Percentiles rank a stretch among this genome's conserved stretches.
Conservation (phyloP, 768 basidiomycete species). For the Russula emetica region DNA sequence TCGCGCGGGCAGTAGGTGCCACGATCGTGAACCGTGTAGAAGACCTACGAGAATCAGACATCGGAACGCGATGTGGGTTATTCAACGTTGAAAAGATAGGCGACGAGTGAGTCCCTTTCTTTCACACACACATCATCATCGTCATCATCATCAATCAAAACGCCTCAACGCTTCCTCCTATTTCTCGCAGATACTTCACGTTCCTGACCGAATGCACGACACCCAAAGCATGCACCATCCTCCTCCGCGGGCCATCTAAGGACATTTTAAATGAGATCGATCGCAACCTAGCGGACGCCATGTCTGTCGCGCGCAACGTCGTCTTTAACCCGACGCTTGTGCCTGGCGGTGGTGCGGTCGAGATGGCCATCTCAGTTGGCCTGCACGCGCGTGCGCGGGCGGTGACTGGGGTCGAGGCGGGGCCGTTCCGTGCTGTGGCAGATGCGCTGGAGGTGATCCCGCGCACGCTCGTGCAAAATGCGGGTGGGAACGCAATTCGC, state of each 20-base stretch:
- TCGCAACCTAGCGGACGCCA: slow-evolving; percentile 94
- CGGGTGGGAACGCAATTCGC: slow-evolving; percentile 91
- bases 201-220: slow-evolving; percentile 88
- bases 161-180: not conserved
- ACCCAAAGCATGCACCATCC: slow-evolving; percentile 97
- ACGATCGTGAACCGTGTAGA: slow-evolving; percentile 97
- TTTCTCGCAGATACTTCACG: slow-evolving; percentile 98
- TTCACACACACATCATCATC: no score
- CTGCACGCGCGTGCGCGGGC: slow-evolving; percentile 74
- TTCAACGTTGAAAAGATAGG: slow-evolving; percentile 97
- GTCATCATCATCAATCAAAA: not conserved
- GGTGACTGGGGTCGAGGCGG: slow-evolving; percentile 83
- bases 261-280: slow-evolving; percentile 98
- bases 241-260: slow-evolving; percentile 95
- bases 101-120: slow-evolving; percentile 58
- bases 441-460: slow-evolving; percentile 99
- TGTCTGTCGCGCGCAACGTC: slow-evolving; percentile 95
- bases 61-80: slow-evolving; percentile 92
- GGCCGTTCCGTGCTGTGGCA: slow-evolving; percentile 87
- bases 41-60: slow-evolving; percentile 85
- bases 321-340: slow-evolving; percentile 93
- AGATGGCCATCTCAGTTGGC: slow-evolving; percentile 94
- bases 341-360: slow-evolving; percentile 94
- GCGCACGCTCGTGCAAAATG: slow-evolving; percentile 89
- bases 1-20: slow-evolving; percentile 90